phyloP scores from a whole-genome alignment of 1,139 yeast genomes.

The Hansenula anomala region DNA sequence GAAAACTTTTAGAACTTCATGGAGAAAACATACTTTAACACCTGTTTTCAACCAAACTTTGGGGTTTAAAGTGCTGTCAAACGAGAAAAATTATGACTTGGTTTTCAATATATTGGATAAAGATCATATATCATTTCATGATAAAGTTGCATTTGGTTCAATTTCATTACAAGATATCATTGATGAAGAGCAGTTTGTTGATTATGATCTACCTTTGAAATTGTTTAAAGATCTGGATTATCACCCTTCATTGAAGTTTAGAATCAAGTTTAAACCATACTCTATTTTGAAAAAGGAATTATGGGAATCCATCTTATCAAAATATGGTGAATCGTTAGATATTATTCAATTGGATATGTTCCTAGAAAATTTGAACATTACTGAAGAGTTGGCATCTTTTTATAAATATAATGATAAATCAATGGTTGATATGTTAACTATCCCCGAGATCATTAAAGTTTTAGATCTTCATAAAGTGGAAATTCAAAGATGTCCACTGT shows the following conservation, averaged over 20 bases:
- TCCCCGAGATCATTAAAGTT: slow-evolving; percentile 55
- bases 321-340: slow-evolving; percentile 35
- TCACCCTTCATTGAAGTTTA: slow-evolving; percentile 51
- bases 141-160: slow-evolving; percentile 65
- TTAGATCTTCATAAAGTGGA: slow-evolving; percentile 15
- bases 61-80: slow-evolving; percentile 69
- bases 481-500: slow-evolving; percentile 60
- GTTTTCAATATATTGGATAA: slow-evolving; percentile 76
- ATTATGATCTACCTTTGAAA: slow-evolving; percentile 31
- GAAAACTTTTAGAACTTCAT: slow-evolving; percentile 80
- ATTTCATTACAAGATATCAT: slow-evolving; percentile 41
- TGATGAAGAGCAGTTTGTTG: slow-evolving; percentile 8
- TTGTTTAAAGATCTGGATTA: slow-evolving; percentile 31
- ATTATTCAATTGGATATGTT: slow-evolving; percentile 20
- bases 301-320: slow-evolving; percentile 61
- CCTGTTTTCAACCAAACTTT: slow-evolving; percentile 81
- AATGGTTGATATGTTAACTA: slow-evolving; percentile 24
- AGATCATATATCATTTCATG: slow-evolving; percentile 79
- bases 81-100: slow-evolving; percentile 61
- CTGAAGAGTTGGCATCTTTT: slow-evolving; percentile 16
- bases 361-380: slow-evolving; percentile 18
- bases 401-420: slow-evolving; percentile 12
- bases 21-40: slow-evolving; percentile 76
- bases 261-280: slow-evolving; percentile 69
- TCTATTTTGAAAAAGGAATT: slow-evolving; percentile 58